These are phyloP conservation scores for Fusarium xylarioides DNA, from an alignment of 2,329 filamentous ascomycete genomes.

Conservation along the genomic window DNA sequence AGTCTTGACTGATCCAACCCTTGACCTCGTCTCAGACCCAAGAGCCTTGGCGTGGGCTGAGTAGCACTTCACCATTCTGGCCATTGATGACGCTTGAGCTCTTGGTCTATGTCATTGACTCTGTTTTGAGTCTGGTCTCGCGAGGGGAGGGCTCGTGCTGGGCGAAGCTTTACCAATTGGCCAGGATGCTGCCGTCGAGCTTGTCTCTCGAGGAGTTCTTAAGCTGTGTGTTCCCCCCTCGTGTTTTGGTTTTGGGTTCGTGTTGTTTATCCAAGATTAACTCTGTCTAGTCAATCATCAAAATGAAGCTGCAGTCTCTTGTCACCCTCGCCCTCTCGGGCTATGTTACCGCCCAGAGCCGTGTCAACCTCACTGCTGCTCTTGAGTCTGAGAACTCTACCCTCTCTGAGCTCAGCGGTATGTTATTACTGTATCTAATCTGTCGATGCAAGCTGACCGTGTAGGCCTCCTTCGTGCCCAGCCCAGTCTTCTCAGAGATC, in stretches of 20 bases:
- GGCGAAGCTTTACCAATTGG: slow-evolving; percentile 21
- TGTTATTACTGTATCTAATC: background rate
- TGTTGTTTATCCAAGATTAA: slow-evolving; percentile 1
- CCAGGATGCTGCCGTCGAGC: slow-evolving; percentile 1
- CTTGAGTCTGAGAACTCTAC: slow-evolving; percentile 41
- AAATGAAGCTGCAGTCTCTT: slow-evolving; percentile 37
- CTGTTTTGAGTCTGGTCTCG: slow-evolving; percentile 22
- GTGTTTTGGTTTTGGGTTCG: background rate
- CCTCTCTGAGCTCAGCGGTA: slow-evolving; percentile 40
- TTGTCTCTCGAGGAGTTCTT: slow-evolving; percentile 1
- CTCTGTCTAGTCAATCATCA: slow-evolving; percentile 8
- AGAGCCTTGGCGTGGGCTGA: slow-evolving; percentile 24
- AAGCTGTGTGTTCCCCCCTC: slow-evolving; percentile 8
- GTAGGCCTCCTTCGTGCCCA: slow-evolving; percentile 37
- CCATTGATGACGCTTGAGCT: slow-evolving; percentile 25
- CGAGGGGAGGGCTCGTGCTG: slow-evolving; percentile 3
- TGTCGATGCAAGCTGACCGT: background rate
- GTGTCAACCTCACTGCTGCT: slow-evolving; percentile 36
- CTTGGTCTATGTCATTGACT: slow-evolving; percentile 42
- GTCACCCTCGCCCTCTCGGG: slow-evolving; percentile 31
- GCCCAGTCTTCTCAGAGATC: slow-evolving; percentile 33
- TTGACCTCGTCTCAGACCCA: background rate
- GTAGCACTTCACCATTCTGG: slow-evolving; percentile 9
- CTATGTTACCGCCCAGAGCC: slow-evolving; percentile 36
- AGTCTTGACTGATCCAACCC: background rate